Base-by-base conservation (phyloP, 2,329 filamentous ascomycete species). In the Aaosphaeria arxii region DNA sequence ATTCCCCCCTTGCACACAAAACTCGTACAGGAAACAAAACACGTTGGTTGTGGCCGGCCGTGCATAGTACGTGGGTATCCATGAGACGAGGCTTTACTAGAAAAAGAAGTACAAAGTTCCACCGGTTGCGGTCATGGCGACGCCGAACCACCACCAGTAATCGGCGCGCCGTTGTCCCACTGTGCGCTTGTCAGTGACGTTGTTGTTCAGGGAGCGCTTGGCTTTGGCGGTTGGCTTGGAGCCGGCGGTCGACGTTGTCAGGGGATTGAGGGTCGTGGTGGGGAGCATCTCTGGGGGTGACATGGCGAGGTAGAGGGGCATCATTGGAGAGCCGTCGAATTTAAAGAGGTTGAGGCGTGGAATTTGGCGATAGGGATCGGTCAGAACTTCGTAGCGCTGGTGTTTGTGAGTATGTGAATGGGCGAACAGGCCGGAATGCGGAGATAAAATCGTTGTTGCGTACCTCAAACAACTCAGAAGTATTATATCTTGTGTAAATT, bases 271-370 rank as follows among this genome's bases (percentile, higher is more conserved):
- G 0, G 83, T 87, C 7, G 76, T 74, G 3, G 85, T 88, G 2
- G 86, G 85, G 5, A 88, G 78, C 84, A 89, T 89, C 60, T 84
- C 71, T 0, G 86, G 85, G 5, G 84, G 80, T 9, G 70, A 76
- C 62, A 78, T 82, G 53, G 78, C 79, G 41, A 87, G 76, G 67
- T 86, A 89, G 75, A 89, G 77, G 7, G 86, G 85, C 55, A 85
- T 80, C 70, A 87, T 72, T 7, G 83, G 84, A 1, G 81, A 70
- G 49, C 85, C 86, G 62, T 88, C 82, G 57, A 78, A 82, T 57
- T 78, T 67, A 66, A 76, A 85, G 41, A 89, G 76, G 55, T 87
- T 82, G 28, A 89, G 78, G 46, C 85, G 81, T 40, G 74, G 75
- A 49, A 83, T 75, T 45, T 81, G 78, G 65, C 84, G 79, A 66